Evolutionary conservation across 495 filamentous ascomycete genomes (phyloP).

Genomic region (Penicillium bovifimosum): DNA sequence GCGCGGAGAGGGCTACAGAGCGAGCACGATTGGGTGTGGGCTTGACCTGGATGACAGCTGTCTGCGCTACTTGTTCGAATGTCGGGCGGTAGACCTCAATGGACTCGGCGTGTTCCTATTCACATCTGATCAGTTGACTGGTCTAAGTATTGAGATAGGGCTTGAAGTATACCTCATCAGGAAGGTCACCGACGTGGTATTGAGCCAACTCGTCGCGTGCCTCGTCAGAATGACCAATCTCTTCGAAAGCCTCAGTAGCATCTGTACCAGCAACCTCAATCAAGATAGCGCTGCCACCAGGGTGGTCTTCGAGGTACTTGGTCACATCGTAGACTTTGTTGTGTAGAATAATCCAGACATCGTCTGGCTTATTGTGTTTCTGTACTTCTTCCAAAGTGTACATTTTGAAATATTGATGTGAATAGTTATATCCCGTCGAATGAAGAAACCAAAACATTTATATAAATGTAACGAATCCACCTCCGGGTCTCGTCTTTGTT

Average conservation of each 20-base stretch:
- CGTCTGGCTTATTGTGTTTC: constrained; percentile 20
- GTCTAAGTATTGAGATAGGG: not conserved
- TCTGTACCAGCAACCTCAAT: constrained; percentile 47
- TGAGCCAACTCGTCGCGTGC: constrained; percentile 28
- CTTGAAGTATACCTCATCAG: constrained; percentile 4
- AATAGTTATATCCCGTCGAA: not conserved
- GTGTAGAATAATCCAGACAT: constrained; percentile 46
- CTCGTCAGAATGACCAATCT: constrained; percentile 50
- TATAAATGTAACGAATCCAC: too few species aligned
- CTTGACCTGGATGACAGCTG: constrained; percentile 13
- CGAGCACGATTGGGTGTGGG: not conserved
- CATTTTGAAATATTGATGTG: not conserved
- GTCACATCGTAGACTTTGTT: constrained; percentile 50
- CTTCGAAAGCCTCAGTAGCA: constrained; percentile 47
- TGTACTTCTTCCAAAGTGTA: constrained; percentile 22
- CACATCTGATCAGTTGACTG: not conserved
- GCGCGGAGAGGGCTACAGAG: not conserved
- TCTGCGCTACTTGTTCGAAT: constrained; percentile 19
- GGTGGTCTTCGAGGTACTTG: constrained; percentile 48
- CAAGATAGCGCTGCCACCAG: constrained; percentile 46
- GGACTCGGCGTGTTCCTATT: constrained; percentile 14
- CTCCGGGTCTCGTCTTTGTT: too few species aligned
- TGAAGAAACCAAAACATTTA: not conserved
- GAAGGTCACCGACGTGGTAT: constrained; percentile 21
- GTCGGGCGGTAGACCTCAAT: constrained; percentile 19